Evolutionary conservation across 441 rosid species (phyloP).

Genomic region (Erodium trifolium): DNA sequence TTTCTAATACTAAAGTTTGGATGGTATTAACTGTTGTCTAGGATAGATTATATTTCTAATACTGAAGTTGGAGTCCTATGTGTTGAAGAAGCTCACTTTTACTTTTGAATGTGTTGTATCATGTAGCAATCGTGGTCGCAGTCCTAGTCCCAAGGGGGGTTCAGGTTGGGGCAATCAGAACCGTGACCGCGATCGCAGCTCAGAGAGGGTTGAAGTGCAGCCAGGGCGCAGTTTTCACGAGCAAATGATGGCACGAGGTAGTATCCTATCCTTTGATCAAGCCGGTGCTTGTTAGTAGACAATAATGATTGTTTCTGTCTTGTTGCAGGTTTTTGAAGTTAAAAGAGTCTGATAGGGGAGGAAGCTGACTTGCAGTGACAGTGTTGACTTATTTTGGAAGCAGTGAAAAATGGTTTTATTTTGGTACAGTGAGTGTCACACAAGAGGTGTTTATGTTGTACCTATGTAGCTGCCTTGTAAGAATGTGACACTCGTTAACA

Average conservation of each 20-base stretch:
- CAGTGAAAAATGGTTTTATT: too few relatives aligned
- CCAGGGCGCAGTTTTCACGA: conserved; percentile 64
- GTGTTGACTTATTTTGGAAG: too few relatives aligned
- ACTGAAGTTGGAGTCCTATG: background rate
- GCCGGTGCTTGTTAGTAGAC: too few relatives aligned
- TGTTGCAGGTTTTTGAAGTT: background rate
- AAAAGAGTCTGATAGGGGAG: background rate
- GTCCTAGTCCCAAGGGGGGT: conserved; percentile 23
- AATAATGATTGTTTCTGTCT: too few relatives aligned
- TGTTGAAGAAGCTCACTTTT: background rate
- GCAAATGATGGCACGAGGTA: conserved; percentile 49
- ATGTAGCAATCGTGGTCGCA: conserved; percentile 25
- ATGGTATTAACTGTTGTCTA: too few relatives aligned
- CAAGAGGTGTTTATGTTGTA: too few relatives aligned
- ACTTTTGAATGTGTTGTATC: background rate
- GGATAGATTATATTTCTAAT: too few relatives aligned
- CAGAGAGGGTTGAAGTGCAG: conserved; percentile 33
- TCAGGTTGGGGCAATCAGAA: conserved; percentile 31
- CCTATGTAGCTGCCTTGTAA: too few relatives aligned
- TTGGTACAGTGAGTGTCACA: background rate
- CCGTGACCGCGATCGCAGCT: conserved; percentile 46
- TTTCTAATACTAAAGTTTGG: too few relatives aligned
- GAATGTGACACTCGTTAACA: too few relatives aligned
- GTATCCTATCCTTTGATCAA: too few relatives aligned
- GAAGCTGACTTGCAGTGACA: background rate